phyloP scores from a whole-genome alignment of 2,329 filamentous ascomycete genomes.

The Neonectria magnoliae region DNA sequence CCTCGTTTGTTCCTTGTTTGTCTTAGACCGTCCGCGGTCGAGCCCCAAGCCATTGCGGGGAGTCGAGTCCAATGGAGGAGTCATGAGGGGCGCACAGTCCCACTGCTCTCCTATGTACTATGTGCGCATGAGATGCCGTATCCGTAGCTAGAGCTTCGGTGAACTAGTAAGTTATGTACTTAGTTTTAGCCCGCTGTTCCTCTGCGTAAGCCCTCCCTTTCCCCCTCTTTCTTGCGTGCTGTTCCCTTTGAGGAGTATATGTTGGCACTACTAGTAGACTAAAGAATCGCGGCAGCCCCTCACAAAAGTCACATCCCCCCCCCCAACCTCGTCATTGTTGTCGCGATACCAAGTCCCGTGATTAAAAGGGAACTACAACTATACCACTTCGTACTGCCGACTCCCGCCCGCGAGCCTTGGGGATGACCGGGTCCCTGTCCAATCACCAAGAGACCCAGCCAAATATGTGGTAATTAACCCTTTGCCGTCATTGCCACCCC shows the following conservation, averaged over 20 bases:
- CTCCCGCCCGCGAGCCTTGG: conserved; percentile 7
- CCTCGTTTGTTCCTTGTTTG: conserved; percentile 3
- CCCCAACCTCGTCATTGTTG: conserved; percentile 1
- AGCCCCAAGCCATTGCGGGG: conserved; percentile 11
- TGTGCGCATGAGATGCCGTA: not conserved
- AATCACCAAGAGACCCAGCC: conserved; percentile 8
- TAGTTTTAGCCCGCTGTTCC: too few relatives aligned
- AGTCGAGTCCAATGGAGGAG: not conserved
- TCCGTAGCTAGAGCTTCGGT: not conserved
- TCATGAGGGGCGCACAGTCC: conserved; percentile 8
- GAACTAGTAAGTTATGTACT: not conserved
- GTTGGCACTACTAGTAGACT: not conserved
- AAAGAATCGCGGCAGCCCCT: not conserved
- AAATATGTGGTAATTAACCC: conserved; percentile 16
- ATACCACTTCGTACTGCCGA: not conserved
- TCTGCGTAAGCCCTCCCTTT: not conserved
- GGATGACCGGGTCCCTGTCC: conserved; percentile 4
- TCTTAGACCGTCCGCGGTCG: not conserved
- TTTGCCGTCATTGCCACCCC: conserved; percentile 4
- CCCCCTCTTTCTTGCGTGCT: not conserved
- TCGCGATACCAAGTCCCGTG: not conserved
- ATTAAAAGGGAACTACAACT: not conserved
- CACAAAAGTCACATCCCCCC: not conserved
- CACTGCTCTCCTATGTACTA: not conserved
- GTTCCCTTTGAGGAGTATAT: not conserved